These are phyloP conservation scores for Hippophae gyantsensis DNA, from an alignment of 306 rosid genomes.

Conservation along the genomic window DNA sequence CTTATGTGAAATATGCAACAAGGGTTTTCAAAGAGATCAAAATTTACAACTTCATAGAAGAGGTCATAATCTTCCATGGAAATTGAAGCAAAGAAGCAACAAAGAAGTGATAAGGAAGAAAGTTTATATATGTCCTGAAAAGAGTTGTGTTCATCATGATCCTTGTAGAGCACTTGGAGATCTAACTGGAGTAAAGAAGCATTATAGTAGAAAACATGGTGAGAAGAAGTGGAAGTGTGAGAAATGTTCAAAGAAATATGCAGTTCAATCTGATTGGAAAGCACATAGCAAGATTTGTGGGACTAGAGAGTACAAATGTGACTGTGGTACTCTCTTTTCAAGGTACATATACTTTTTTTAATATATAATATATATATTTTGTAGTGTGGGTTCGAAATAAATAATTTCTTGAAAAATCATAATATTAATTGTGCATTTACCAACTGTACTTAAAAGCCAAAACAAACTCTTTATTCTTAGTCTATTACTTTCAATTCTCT, in stretches of 20 bases:
- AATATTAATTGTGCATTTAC: too few relatives aligned
- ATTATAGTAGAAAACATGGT: conserved; percentile 21
- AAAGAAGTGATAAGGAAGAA: conserved; percentile 16
- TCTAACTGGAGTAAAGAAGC: conserved; percentile 20
- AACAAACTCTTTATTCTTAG: too few relatives aligned
- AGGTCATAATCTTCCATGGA: conserved; percentile 27
- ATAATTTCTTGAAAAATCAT: too few relatives aligned
- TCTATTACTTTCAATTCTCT: too few relatives aligned
- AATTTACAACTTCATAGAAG: conserved; percentile 19
- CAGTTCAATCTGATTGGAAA: conserved; percentile 27
- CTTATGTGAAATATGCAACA: conserved; percentile 22
- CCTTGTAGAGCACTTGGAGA: conserved; percentile 21
- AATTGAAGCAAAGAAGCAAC: conserved; percentile 16
- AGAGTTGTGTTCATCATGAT: conserved; percentile 18
- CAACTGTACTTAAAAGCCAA: too few relatives aligned
- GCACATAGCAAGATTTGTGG: conserved; percentile 25
- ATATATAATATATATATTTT: too few relatives aligned
- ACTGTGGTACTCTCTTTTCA: conserved; percentile 23
- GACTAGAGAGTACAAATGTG: conserved; percentile 20
- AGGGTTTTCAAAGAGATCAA: conserved; percentile 23
- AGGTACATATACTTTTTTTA: conserved; percentile 2
- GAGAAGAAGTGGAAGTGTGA: conserved; percentile 27
- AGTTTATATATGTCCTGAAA: conserved; percentile 19
- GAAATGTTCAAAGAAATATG: conserved; percentile 22
- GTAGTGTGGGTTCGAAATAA: not conserved